Base-by-base conservation (phyloP, 176 grass and related monocot genomes). In the Triticum urartu region DNA sequence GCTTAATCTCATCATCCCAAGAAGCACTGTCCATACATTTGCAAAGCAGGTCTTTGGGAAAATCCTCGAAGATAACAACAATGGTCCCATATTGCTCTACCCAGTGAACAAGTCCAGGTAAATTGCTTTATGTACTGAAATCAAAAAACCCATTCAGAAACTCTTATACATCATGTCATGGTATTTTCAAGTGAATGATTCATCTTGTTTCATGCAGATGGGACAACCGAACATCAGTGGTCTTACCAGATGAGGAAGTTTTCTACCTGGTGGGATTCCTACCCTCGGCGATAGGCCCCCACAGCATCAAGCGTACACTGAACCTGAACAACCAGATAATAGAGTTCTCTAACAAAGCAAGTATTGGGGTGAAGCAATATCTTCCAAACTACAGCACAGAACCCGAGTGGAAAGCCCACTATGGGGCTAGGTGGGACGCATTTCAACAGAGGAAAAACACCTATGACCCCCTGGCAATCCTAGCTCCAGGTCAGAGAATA, bases 181-280 rank as follows among this genome's bases (percentile, higher is more conserved):
- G 11, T 82, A 68, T 61, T 43, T n/a, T 21, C 26, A 28, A 79
- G 45, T 72, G 64, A 81, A 52, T 81, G 64, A 43, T 22, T 40
- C 35, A 20, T 76, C 36, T 62, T 4, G 26, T 79, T 83, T 50
- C 67, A 89, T 91, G 86, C 84, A 98, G 96, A 84, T 98, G 96
- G 96, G 90, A 95, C 72, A 90, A 81, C 61, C 92, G 88, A 88
- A 94, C 87, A 3, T 98, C 96, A 32, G 93, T 80, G 34, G 88
- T 95, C 62, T 87, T 91, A 66, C 96, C 96, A 61, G 82, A 91
- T 30, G 96, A 95, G 88, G 93, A 94, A 56, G 36, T 94, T 75
- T 92, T 98, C 91, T 98, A 95, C 88, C 66, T 98, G 60, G 90
- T 98, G 68, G 93, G 81, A 30, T 98, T 98, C 79, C 92, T 98